Base-by-base conservation (phyloP, 2,329 filamentous ascomycete genomes). In the Stachybotrys chartarum region DNA sequence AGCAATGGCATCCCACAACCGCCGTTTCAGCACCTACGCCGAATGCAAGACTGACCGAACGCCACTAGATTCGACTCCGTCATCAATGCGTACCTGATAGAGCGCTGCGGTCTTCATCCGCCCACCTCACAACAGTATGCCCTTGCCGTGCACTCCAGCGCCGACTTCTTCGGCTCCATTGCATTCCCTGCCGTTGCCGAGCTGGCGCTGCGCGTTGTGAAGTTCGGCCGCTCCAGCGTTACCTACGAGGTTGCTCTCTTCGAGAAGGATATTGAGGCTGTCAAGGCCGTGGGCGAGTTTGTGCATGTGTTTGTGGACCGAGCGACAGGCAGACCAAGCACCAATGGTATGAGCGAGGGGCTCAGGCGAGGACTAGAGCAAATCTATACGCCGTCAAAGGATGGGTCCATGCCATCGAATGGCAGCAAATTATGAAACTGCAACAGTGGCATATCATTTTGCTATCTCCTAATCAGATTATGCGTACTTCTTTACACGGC, bases 241-340 rank as follows among this genome's bases (percentile, higher is more conserved):
- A 89, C 85, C 12, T 97, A 96, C 66, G 93, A 97, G 68, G 83
- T 96, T 56, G 94, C 85, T 0, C 79, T 97, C 1, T 97, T 97
- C 65, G 86, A 90, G 67, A 79, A 82, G 57, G 90, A 87, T 0
- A 75, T 85, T 3, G 84, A 90, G 1, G 75, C 81, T 18, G 90
- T 94, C 10, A 72, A 88, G 67, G 90, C 91, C 11, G 91, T 96
- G 1, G 91, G 91, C 1, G 87, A 88, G 63, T 91, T 94, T 66
- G 81, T 91, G 14, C 92, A 96, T 68, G 90, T 96, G 11, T 96
- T 93, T 73, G 88, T 95, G n/a, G 84, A 92, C 57, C 80, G 89
- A 53, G 78, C 79, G 44, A 87, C 82, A 16, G 84, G 86, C 60
- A 81, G 85, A 57, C 89, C 90, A n/a, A 80, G 78, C 30, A 70